These are phyloP conservation scores for Taxillus chinensis DNA, from an alignment of 164 flowering plant genomes.

Conservation along the genomic window DNA sequence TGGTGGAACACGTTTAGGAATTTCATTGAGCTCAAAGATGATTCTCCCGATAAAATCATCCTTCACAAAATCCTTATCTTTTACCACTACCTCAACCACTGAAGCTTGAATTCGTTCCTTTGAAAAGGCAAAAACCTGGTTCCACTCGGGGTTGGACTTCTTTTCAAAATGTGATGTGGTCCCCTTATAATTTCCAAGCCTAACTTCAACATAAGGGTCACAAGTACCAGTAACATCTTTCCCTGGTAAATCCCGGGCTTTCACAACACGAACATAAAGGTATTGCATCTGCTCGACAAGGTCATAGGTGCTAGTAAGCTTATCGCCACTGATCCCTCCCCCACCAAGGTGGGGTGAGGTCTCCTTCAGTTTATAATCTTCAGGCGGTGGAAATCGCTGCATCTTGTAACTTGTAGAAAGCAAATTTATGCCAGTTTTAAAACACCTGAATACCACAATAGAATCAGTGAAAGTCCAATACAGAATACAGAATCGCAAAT, in stretches of 20 bases:
- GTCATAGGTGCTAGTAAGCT: slow-evolving; percentile 2
- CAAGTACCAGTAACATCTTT: slow-evolving; percentile 5
- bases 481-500: neutral
- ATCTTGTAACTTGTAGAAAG: neutral
- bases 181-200: slow-evolving; percentile 5
- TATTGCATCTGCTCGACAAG: slow-evolving; percentile 8
- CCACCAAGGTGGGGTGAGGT: slow-evolving; percentile 4
- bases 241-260: slow-evolving; percentile 1
- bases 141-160: slow-evolving; percentile 6
- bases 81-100: neutral
- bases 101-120: slow-evolving; percentile 6
- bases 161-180: slow-evolving; percentile 1
- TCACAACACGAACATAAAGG: slow-evolving; percentile 6
- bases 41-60: slow-evolving; percentile 5
- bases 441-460: neutral
- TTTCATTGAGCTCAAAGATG: neutral
- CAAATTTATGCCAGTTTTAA: neutral
- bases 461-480: neutral
- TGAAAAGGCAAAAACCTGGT: slow-evolving; percentile 2
- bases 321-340: neutral
- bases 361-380: slow-evolving; percentile 6
- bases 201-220: slow-evolving; percentile 4
- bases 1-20: slow-evolving; percentile 4
- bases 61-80: slow-evolving; percentile 6
- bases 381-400: slow-evolving; percentile 6